These are phyloP conservation scores for Seiridium unicorne DNA, from an alignment of 2,329 filamentous ascomycete species.

Conservation along the genomic window DNA sequence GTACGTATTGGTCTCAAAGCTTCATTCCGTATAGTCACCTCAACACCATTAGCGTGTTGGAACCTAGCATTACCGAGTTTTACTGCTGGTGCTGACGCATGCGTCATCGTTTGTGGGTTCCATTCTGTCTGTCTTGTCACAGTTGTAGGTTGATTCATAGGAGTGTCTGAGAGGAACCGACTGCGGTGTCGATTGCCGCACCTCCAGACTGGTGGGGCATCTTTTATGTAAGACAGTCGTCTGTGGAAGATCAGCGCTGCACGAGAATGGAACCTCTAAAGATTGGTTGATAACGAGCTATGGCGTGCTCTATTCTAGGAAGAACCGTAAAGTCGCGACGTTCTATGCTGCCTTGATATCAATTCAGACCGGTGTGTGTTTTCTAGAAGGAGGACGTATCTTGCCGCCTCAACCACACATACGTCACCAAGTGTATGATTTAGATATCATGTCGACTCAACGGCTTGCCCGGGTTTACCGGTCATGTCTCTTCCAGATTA, in stretches of 20 bases:
- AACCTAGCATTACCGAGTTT: too few species aligned
- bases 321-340: background rate
- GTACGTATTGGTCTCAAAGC: too few species aligned
- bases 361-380: background rate
- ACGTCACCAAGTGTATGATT: background rate
- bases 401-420: background rate
- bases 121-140: too few species aligned
- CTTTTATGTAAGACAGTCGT: background rate
- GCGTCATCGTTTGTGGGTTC: too few species aligned
- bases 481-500: conserved; percentile 1
- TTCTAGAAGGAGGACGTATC: background rate
- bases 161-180: background rate
- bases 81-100: too few species aligned
- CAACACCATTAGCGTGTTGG: too few species aligned
- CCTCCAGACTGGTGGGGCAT: background rate
- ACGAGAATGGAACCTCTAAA: background rate
- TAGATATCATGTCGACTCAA: background rate
- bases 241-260: background rate
- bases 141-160: too few species aligned
- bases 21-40: too few species aligned
- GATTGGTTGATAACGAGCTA: background rate
- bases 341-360: background rate
- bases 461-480: background rate
- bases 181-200: background rate
- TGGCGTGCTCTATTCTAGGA: background rate